phyloP scores from a whole-genome alignment of 345 rosid genomes.

The Mallotus nudiflorus region DNA sequence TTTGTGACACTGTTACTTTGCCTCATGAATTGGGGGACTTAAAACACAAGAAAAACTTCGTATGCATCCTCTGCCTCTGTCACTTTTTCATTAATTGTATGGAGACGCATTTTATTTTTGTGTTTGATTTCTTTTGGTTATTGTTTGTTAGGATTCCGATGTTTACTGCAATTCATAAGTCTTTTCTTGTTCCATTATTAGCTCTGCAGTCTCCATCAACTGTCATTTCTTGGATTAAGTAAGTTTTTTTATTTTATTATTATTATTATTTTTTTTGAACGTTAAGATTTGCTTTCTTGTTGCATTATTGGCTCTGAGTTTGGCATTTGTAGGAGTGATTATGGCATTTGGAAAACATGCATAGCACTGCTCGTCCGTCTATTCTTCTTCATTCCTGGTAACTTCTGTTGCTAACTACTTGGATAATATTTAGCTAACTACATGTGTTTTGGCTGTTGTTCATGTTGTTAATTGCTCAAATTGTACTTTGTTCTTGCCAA shows the following conservation, averaged over 20 bases:
- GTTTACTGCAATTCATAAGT: constrained; percentile 68
- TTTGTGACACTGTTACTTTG: too few relatives aligned
- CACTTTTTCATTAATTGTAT: constrained; percentile 4
- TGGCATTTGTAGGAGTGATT: constrained; percentile 68
- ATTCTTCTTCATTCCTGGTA: constrained; percentile 87
- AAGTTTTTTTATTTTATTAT: too few relatives aligned
- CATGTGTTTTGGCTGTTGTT: too few relatives aligned
- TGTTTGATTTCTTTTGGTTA: too few relatives aligned
- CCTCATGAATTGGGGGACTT: constrained; percentile 80
- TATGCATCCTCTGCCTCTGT: constrained; percentile 62
- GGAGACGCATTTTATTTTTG: not conserved
- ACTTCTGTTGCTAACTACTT: constrained; percentile 10
- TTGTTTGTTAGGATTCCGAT: constrained; percentile 60
- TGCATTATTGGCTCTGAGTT: not conserved
- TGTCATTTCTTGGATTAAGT: constrained; percentile 85
- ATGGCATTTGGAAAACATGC: constrained; percentile 86
- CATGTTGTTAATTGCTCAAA: too few relatives aligned
- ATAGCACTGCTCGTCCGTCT: constrained; percentile 78
- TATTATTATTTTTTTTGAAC: not conserved
- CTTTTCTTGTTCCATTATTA: constrained; percentile 75
- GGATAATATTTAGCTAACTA: too few relatives aligned
- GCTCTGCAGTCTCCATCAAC: constrained; percentile 70
- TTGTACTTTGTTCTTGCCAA: too few relatives aligned
- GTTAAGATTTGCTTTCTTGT: not conserved
- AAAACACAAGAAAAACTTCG: too few relatives aligned